These are phyloP conservation scores for Lasiodiplodia sp. DNA, from an alignment of 2,329 filamentous ascomycete genomes.

Conservation along the genomic window DNA sequence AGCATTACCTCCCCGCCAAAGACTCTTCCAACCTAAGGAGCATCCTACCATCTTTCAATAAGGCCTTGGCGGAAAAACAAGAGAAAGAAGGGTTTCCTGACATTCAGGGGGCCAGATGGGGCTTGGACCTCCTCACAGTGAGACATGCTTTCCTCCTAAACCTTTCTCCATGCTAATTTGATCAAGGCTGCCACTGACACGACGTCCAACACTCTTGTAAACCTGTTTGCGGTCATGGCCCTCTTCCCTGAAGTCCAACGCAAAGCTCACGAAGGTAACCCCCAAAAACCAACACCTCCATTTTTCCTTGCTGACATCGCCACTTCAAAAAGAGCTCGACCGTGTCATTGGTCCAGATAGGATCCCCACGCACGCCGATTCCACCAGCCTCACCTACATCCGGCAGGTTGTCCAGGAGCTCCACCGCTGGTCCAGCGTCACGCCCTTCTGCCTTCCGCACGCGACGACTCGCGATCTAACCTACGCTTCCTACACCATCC, in stretches of 20 bases:
- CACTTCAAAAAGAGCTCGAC: slow-evolving; percentile 30
- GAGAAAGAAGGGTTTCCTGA: neutral
- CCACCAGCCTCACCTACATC: slow-evolving; percentile 22
- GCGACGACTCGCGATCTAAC: too few relatives aligned
- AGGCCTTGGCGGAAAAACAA: neutral
- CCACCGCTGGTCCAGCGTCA: neutral
- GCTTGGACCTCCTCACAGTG: slow-evolving; percentile 1
- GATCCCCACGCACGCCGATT: slow-evolving; percentile 31
- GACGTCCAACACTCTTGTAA: slow-evolving; percentile 37
- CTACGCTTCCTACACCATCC: too few relatives aligned
- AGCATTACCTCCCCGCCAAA: slow-evolving; percentile 35
- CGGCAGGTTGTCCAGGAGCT: slow-evolving; percentile 28
- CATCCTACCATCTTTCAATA: neutral
- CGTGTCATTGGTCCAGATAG: slow-evolving; percentile 31
- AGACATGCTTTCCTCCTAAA: neutral
- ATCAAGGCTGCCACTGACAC: slow-evolving; percentile 27
- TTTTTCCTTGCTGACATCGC: neutral
- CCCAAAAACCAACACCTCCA: neutral
- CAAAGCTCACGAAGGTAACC: slow-evolving; percentile 38
- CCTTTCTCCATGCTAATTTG: neutral
- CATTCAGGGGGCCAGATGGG: neutral
- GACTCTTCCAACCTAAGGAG: slow-evolving; percentile 46
- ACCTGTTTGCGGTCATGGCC: slow-evolving; percentile 44
- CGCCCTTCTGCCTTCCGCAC: slow-evolving; percentile 37
- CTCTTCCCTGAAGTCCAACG: slow-evolving; percentile 38